Evolutionary conservation across 805 yeast species (phyloP), one percentile per base, ranked within the genome.

Genomic region (Cyberlindnera misumaiensis): DNA sequence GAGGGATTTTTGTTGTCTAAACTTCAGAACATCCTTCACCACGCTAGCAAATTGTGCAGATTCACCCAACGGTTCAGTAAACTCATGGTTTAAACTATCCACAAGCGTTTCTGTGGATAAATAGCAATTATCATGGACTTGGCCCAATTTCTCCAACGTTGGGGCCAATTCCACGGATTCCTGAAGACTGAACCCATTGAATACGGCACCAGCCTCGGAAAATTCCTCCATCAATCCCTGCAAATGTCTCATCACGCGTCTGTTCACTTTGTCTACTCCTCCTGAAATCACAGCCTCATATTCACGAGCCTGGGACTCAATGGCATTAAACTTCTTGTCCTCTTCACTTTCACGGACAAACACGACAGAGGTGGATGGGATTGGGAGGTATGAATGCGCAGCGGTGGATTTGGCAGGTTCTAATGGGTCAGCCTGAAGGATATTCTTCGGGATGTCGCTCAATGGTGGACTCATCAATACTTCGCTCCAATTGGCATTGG

Each of bases 401-500:
- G 78, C 65, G 36, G 78, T 55, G 43, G 79, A 72, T 41, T 71
- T 47, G 11, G 72, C 58, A 8, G 88, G 83, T 41, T 75, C 68
- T 26, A 73, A 48, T 1, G 89, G 87, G 12, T 85, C 80, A 2
- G 75, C 75, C 47, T 72, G 62, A 37, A 83, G 50, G 41, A 73
- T 60, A 60, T 73, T 56, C 56, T 70, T 58, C 33, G 87, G 76
- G 32, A 83, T 60, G 8, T 64, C 58, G 2, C 70, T 59, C 15
- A 80, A 64, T 2, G 78, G 80, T 8, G 81, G 76, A 4, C 75
- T 60, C 35, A 63, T 64, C 39, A 82, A 53, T 4, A 78, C 95
- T 56, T 90, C 97, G 17, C 74, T 69, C 90, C 96, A 93, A 51
- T 78, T 76, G n/a, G 87, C 77, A 48, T 88, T 89, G 5, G 97